phyloP scores from a whole-genome alignment of 2,329 filamentous ascomycete species.

The Penicillium sp. region DNA sequence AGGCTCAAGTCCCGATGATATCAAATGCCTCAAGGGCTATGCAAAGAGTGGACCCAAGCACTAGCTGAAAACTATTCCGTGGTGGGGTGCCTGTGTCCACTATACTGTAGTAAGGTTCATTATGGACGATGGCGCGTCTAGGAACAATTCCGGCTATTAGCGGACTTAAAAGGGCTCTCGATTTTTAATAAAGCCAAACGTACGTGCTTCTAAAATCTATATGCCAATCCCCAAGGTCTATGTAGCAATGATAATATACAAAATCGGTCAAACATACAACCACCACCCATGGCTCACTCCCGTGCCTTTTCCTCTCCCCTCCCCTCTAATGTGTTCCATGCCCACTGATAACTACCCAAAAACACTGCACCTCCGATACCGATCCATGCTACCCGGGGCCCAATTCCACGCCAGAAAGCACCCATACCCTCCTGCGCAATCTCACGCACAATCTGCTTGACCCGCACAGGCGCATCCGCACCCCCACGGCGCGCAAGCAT shows the following conservation, averaged over 20 bases:
- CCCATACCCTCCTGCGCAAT: conserved; percentile 58
- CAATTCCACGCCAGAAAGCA: conserved; percentile 56
- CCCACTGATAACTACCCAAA: conserved; percentile 89
- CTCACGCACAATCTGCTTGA: conserved; percentile 57
- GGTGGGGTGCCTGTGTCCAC: background rate
- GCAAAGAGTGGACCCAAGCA: background rate
- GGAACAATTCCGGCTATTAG: background rate
- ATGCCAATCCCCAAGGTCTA: background rate
- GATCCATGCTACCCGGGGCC: conserved; percentile 90
- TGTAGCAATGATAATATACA: conserved; percentile 1
- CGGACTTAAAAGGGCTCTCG: background rate
- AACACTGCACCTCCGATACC: conserved; percentile 93
- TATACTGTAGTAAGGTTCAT: background rate
- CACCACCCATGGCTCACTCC: background rate
- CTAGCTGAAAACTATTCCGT: background rate
- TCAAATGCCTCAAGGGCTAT: background rate
- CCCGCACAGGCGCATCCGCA: conserved; percentile 34
- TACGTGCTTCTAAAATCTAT: background rate
- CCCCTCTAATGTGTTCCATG: conserved; percentile 69
- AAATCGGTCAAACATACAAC: background rate
- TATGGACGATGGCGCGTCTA: background rate
- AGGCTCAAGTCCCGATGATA: background rate
- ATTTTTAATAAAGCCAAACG: background rate
- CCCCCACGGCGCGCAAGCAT: conserved; percentile 77
- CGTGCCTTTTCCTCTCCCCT: conserved; percentile 16